Conservation (phyloP, 2,329 filamentous ascomycete species). For the Tolypocladium endophyticum region DNA sequence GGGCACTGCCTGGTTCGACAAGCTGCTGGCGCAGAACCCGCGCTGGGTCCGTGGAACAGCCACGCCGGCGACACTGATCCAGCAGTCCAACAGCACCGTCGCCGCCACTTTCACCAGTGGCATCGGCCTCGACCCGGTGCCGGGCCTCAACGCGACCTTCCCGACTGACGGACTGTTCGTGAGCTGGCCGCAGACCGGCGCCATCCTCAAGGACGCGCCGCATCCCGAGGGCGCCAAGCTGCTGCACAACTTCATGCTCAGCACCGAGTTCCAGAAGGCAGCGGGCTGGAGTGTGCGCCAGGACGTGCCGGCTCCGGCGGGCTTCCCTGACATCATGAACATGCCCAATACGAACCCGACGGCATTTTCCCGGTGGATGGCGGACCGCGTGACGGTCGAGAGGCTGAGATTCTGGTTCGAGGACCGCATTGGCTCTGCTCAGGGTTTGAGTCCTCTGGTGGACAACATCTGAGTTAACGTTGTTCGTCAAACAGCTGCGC, state of each 20-base stretch:
- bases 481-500: not conserved
- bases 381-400: constrained; percentile 28
- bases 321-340: constrained; percentile 13
- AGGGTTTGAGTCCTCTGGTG: constrained; percentile 27
- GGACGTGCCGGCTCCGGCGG: constrained; percentile 19
- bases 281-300: constrained; percentile 22
- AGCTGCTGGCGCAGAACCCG: constrained; percentile 35
- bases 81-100: constrained; percentile 13
- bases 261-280: constrained; percentile 24
- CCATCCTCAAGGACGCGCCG: constrained; percentile 35
- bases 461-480: constrained; percentile 10
- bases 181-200: constrained; percentile 36
- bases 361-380: constrained; percentile 29
- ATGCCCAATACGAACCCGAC: constrained; percentile 22
- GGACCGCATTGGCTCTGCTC: constrained; percentile 26
- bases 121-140: constrained; percentile 7
- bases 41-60: constrained; percentile 41
- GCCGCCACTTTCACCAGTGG: constrained; percentile 23
- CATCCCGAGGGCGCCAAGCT: constrained; percentile 41
- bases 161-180: constrained; percentile 30
- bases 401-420: constrained; percentile 31
- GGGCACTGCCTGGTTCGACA: constrained; percentile 35
- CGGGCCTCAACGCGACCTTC: constrained; percentile 13
- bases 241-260: constrained; percentile 35
- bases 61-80: constrained; percentile 27